These are phyloP conservation scores for Fraxinus excelsior DNA, from an alignment of 257 asterid species.

Conservation along the genomic window DNA sequence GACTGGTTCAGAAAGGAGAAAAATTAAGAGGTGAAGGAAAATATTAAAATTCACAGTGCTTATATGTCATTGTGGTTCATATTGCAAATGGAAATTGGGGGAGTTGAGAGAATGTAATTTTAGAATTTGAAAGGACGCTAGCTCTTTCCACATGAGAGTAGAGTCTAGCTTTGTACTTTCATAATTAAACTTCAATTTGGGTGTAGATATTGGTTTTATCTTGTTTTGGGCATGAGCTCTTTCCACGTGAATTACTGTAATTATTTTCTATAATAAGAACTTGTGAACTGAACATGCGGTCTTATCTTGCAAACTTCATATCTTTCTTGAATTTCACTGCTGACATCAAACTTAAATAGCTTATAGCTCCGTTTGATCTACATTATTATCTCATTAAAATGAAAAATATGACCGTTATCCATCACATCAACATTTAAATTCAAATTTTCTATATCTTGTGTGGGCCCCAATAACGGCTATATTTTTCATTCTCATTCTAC, in stretches of 20 bases:
- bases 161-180: not conserved
- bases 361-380: too few species aligned
- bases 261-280: not conserved
- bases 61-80: not conserved
- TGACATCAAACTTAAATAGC: not conserved
- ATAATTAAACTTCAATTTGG: not conserved
- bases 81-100: not conserved
- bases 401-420: too few species aligned
- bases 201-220: not conserved
- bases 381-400: too few species aligned
- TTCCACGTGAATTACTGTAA: not conserved
- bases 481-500: too few species aligned
- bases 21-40: not conserved
- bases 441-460: too few species aligned
- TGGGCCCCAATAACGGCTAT: too few species aligned
- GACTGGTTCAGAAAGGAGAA: not conserved
- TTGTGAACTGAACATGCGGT: not conserved
- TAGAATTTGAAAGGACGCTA: not conserved
- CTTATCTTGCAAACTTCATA: not conserved
- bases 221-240: not conserved
- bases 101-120: too few species aligned
- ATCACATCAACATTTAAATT: too few species aligned
- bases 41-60: not conserved
- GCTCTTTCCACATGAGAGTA: not conserved
- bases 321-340: not conserved